Conservation (phyloP, 257 asterid genomes). For the Plantago major region DNA sequence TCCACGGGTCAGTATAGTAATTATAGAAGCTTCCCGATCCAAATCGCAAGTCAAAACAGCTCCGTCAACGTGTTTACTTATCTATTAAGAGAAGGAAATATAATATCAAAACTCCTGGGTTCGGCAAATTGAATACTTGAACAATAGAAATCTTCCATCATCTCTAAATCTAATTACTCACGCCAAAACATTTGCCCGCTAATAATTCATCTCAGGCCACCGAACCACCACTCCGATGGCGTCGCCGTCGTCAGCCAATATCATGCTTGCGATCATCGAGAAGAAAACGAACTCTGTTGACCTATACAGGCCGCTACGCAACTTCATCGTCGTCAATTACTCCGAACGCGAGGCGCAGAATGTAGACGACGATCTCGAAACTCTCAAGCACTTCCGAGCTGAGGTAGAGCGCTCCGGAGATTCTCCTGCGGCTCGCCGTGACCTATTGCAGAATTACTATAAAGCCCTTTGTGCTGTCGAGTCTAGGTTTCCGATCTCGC, state of each 20-base stretch:
- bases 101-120: too few species aligned
- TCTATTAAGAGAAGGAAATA: too few species aligned
- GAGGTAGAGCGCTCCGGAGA: conserved; percentile 74
- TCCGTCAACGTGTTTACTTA: too few species aligned
- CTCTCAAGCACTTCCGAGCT: conserved; percentile 67
- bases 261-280: conserved; percentile 84
- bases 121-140: too few species aligned
- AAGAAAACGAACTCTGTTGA: conserved; percentile 75
- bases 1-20: too few species aligned
- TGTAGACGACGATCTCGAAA: conserved; percentile 78
- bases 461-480: conserved; percentile 94
- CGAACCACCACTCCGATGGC: conserved; percentile 45
- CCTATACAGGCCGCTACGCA: conserved; percentile 83
- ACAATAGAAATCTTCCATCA: too few species aligned
- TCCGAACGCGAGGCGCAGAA: conserved; percentile 92
- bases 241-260: conserved; percentile 57
- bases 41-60: too few species aligned
- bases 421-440: conserved; percentile 80
- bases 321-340: conserved; percentile 70
- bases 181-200: too few species aligned
- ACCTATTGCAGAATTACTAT: conserved; percentile 74
- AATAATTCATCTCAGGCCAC: not conserved
- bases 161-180: too few species aligned
- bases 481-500: conserved; percentile 87
- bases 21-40: too few species aligned